These are phyloP conservation scores for Penicillium sp. DNA, from an alignment of 2,329 filamentous ascomycete genomes.

Conservation along the genomic window DNA sequence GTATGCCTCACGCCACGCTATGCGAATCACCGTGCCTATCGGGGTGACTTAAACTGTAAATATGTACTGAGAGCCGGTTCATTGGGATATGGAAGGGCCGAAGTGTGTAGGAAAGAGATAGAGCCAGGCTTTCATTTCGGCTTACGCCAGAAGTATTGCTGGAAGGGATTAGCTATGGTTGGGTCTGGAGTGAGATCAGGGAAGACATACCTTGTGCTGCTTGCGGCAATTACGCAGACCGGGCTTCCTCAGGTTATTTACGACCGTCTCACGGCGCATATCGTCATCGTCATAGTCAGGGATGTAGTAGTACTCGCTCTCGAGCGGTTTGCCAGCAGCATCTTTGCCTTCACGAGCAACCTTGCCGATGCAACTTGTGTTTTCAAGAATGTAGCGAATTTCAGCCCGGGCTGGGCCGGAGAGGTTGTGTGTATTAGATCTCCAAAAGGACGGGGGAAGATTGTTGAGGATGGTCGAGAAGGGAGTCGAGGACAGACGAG, in stretches of 20 bases:
- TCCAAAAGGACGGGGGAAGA: constrained; percentile 64
- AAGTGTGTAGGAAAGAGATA: neutral
- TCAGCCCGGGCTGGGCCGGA: constrained; percentile 57
- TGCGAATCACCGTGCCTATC: constrained; percentile 33
- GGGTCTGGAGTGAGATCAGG: constrained; percentile 1
- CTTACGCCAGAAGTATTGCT: constrained; percentile 73
- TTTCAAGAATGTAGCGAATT: constrained; percentile 70
- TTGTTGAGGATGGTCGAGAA: constrained; percentile 86
- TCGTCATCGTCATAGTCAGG: constrained; percentile 81
- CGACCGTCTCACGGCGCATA: constrained; percentile 75
- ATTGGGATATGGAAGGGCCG: constrained; percentile 3
- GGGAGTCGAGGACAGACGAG: constrained; percentile 85
- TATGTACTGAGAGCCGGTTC: constrained; percentile 35
- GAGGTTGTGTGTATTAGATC: constrained; percentile 49
- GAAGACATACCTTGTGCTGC: constrained; percentile 81
- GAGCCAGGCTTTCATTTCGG: constrained; percentile 46
- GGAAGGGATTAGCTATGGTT: constrained; percentile 22
- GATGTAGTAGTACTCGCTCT: constrained; percentile 97
- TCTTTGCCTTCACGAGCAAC: constrained; percentile 92
- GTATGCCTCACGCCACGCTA: constrained; percentile 45
- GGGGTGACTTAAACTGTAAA: constrained; percentile 28
- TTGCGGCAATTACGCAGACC: constrained; percentile 87
- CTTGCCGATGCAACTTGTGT: constrained; percentile 76
- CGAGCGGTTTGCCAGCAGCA: constrained; percentile 85
- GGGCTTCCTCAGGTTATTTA: constrained; percentile 81